A percentile compares a stretch with the other conserved stretches of the same genome.
Evolutionary conservation across 768 basidiomycete species (phyloP).

Genomic region (Leccinum pellstonianum): DNA sequence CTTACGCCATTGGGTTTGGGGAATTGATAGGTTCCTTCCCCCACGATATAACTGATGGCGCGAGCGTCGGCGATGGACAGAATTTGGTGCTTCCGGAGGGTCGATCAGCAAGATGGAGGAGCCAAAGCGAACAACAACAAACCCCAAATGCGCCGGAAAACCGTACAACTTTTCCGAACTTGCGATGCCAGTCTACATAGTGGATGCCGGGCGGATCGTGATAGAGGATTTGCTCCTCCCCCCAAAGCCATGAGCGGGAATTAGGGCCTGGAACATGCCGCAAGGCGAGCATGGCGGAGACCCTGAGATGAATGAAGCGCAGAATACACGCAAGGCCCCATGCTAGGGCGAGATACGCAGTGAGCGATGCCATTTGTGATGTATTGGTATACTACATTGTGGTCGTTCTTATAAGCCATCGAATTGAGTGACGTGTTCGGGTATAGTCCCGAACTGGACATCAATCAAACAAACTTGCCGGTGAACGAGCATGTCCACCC

Average conservation of each 20-base stretch:
- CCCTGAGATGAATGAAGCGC: slow-evolving; percentile 35
- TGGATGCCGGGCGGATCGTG: slow-evolving; percentile 47
- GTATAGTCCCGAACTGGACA: slow-evolving; percentile 4
- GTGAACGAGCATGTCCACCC: slow-evolving; percentile 26
- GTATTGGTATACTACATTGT: neutral
- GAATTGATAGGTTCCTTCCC: slow-evolving; percentile 54
- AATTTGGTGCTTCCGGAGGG: slow-evolving; percentile 47
- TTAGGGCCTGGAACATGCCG: slow-evolving; percentile 52
- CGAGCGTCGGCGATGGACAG: slow-evolving; percentile 55
- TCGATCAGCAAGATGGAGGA: slow-evolving; percentile 10
- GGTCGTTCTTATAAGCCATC: slow-evolving; percentile 6
- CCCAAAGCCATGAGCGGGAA: slow-evolving; percentile 53
- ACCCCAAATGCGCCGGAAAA: slow-evolving; percentile 62
- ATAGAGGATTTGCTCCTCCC: slow-evolving; percentile 59
- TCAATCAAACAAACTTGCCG: neutral
- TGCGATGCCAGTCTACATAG: slow-evolving; percentile 51
- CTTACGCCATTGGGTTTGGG: slow-evolving; percentile 64
- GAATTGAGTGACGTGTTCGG: slow-evolving; percentile 19
- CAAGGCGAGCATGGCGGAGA: slow-evolving; percentile 36
- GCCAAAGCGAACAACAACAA: slow-evolving; percentile 7
- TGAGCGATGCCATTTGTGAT: slow-evolving; percentile 12
- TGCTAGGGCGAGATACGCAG: slow-evolving; percentile 8
- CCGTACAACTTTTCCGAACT: slow-evolving; percentile 53
- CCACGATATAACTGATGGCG: slow-evolving; percentile 54
- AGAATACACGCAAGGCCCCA: slow-evolving; percentile 31